These are phyloP conservation scores for Pezicula neosporulosa DNA, from an alignment of 2,329 filamentous ascomycete species.

Conservation along the genomic window DNA sequence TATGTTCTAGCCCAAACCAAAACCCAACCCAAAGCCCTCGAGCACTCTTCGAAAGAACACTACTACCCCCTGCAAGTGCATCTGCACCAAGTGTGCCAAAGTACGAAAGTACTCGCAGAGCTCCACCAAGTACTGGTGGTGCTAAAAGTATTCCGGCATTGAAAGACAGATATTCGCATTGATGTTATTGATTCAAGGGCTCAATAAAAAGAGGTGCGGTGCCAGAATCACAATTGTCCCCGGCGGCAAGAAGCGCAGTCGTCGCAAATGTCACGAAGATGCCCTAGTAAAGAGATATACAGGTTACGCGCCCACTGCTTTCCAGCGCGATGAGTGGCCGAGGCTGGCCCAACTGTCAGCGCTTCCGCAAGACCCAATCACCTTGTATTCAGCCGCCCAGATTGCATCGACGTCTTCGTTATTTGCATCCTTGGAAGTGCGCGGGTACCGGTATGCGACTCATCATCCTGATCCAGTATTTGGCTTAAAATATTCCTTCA, in stretches of 20 bases:
- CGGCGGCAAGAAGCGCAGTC: conserved; percentile 1
- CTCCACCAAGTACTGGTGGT: too few species aligned
- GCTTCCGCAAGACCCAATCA: background rate
- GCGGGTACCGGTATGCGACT: conserved; percentile 5
- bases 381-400: background rate
- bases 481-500: conserved; percentile 10
- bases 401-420: background rate
- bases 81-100: too few species aligned
- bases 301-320: background rate
- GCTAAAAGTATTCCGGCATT: too few species aligned
- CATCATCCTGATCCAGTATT: conserved; percentile 9
- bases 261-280: background rate
- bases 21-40: too few species aligned
- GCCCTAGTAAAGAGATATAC: background rate
- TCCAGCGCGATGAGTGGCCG: background rate
- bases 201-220: too few species aligned
- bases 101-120: too few species aligned
- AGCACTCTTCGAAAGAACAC: too few species aligned
- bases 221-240: background rate
- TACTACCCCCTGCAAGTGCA: too few species aligned
- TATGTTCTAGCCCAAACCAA: too few species aligned
- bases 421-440: too few species aligned
- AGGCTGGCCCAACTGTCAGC: conserved; percentile 1
- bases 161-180: too few species aligned
- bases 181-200: too few species aligned